Evolutionary conservation across 176 grass and related monocot genomes (phyloP).

Genomic region (Hordeum marinum): DNA sequence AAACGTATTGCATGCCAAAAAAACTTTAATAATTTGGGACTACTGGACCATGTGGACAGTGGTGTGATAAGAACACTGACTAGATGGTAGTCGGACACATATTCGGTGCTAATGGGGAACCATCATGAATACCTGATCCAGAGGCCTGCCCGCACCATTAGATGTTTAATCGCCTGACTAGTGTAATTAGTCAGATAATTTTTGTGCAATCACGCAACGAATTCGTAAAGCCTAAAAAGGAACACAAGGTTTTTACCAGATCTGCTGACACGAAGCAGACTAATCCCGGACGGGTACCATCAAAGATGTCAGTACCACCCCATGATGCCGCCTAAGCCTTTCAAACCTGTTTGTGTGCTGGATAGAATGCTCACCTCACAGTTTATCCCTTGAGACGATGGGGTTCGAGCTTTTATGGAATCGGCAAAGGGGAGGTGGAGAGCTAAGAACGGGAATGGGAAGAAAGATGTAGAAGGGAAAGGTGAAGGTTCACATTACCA

Average conservation of each 20-base stretch:
- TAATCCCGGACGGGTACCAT: not conserved
- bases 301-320: not conserved
- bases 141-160: not conserved
- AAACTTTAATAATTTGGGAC: not conserved
- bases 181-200: not conserved
- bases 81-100: not conserved
- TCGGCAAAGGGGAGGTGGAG: not conserved
- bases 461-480: not conserved
- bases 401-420: not conserved
- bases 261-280: not conserved
- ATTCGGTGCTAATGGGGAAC: not conserved
- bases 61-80: not conserved
- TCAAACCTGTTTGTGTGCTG: not conserved
- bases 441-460: not conserved
- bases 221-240: not conserved
- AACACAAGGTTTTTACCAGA: not conserved
- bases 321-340: not conserved
- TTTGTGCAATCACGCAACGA: not conserved
- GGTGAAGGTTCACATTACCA: not conserved
- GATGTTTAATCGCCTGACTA: not conserved
- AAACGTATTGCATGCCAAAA: conserved; percentile 25
- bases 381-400: not conserved
- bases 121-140: not conserved
- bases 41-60: not conserved
- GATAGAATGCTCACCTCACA: not conserved